Base-by-base conservation (phyloP, 306 rosid genomes). In the Trifolium subterraneum region DNA sequence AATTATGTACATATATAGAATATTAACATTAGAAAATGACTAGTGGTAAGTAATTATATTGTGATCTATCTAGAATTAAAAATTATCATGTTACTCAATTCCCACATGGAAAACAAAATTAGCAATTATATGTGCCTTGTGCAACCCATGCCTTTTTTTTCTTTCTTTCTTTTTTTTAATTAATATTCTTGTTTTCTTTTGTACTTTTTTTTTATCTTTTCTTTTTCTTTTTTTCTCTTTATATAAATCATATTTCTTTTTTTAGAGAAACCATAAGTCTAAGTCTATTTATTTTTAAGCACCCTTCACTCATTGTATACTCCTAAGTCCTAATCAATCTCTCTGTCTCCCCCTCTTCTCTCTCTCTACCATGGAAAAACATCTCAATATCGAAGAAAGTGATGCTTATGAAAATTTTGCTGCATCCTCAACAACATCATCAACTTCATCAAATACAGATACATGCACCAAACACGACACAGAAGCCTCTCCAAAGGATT, bases 101-200 rank as follows among this genome's bases (percentile, higher is more conserved):
- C 80, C 48, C 94, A 92, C 93, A 88, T 88, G 92, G 90, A 74
- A 77, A 85, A 80, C 85, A 85, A 87, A 86, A 86, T 61, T 73
- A 70, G 36, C 76, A 78, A 73, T 54, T 77, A 70, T 77, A 70
- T 60, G 76, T 75, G 59, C 65, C 69, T 71, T 23, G 64, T 71
- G 85, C 85, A 70, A 78, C 84, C 93, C 83, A 80, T 78, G 25
- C 41, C 8, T 12, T 44, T 35, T 65, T 5, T 11, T 74, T 81
- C 27, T 73, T 61, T 13, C 70, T 73, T 74, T 68, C 52, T 15
- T 79, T 13, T 12, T 25, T 35, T 66, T 1, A n/a, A n/a, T 11
- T 20, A 42, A 71, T 84, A 65, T 75, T 81, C 36, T 73, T 62
- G 16, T 73, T 74, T 75, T 68, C 55, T n/a, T 80, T 73, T 39